A percentile compares a stretch with the other conserved stretches of the same genome.
These are phyloP conservation scores for Boletales sp. DNA, from an alignment of 768 basidiomycete species.

Conservation along the genomic window DNA sequence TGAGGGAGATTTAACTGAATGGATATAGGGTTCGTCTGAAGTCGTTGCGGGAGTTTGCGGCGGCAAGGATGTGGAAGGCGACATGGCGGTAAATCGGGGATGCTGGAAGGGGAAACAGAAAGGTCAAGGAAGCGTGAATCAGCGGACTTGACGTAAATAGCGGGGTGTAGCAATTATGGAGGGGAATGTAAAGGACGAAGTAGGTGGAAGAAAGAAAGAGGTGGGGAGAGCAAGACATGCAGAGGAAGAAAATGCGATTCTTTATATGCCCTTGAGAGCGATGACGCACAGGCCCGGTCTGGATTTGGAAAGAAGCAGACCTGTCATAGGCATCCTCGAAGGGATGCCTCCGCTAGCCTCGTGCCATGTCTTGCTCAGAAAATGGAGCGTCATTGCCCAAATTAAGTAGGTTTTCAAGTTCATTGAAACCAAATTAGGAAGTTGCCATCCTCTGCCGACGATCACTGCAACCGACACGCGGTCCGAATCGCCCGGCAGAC, in stretches of 20 bases:
- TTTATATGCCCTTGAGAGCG: conserved; percentile 23
- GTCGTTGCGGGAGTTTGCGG: conserved; percentile 22
- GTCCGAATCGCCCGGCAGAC: neutral
- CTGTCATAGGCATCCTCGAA: conserved; percentile 21
- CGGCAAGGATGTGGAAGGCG: conserved; percentile 20
- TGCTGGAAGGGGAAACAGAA: conserved; percentile 11
- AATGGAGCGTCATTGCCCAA: conserved; percentile 13
- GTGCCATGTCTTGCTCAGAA: conserved; percentile 6
- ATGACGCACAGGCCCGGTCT: conserved; percentile 29
- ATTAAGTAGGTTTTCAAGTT: conserved; percentile 29
- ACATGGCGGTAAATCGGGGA: conserved; percentile 29
- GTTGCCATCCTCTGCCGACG: conserved; percentile 11
- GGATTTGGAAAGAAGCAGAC: conserved; percentile 17
- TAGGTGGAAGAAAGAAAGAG: conserved; percentile 8
- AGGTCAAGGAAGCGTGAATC: conserved; percentile 10
- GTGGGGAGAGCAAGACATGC: conserved; percentile 9
- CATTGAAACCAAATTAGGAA: conserved; percentile 16
- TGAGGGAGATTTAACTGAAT: conserved; percentile 5
- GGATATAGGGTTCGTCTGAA: conserved; percentile 9
- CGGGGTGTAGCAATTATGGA: conserved; percentile 6
- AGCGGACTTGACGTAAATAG: conserved; percentile 22
- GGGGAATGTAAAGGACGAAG: conserved; percentile 14
- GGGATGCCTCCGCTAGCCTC: conserved; percentile 19
- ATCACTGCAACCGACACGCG: conserved; percentile 6
- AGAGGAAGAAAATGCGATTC: conserved; percentile 6